Base-by-base conservation (phyloP, 2,329 filamentous ascomycete species). In the Talaromyces sp. region DNA sequence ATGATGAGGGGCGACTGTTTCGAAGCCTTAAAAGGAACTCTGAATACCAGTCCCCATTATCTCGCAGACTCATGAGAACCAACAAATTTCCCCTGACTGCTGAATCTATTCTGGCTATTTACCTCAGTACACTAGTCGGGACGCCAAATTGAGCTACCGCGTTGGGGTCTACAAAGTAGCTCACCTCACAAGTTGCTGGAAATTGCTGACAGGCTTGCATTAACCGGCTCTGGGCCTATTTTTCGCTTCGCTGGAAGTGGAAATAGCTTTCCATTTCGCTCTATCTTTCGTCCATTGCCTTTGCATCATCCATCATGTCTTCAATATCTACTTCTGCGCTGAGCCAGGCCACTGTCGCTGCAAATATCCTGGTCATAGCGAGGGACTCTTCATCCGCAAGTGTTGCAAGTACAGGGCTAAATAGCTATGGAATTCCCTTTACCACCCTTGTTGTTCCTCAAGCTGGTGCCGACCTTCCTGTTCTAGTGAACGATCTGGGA, bases 391-490 rank as follows among this genome's bases (percentile, higher is more conserved):
- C 72, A 20, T 75, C 80, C 2, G 80, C 79, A 8, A 70, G 69
- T 16, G 77, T 78, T 24, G 79, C 79, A 11, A 77, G 75, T 32
- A 78, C 77, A 11, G 83, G 83, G 20, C 75, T 86, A 8, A 80
- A 82, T 62, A 82, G 76, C 52, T 86, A 86, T 61, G 83, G 82
- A 29, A 86, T 86, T 56, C 82, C 83, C 1, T 86, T 77, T 60
- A 73, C 84, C 58, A 74, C 78, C 5, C 62, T 85, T 10, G 58
- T 80, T 17, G 81, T 86, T n/a, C 82, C 82, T 7, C 73, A 81
- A 60, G 61, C 65, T 6, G 83, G 83, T 13, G 70, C 75, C 4
- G 59, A 70, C 16, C 76, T 86, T 24, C 84, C 84, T 1, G 56
- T 68, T 0, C 75, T 86, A 29, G 85, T 81, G 61, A 72, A 73